phyloP scores from a whole-genome alignment of 768 basidiomycete species.

The Boletus reticulatus region DNA sequence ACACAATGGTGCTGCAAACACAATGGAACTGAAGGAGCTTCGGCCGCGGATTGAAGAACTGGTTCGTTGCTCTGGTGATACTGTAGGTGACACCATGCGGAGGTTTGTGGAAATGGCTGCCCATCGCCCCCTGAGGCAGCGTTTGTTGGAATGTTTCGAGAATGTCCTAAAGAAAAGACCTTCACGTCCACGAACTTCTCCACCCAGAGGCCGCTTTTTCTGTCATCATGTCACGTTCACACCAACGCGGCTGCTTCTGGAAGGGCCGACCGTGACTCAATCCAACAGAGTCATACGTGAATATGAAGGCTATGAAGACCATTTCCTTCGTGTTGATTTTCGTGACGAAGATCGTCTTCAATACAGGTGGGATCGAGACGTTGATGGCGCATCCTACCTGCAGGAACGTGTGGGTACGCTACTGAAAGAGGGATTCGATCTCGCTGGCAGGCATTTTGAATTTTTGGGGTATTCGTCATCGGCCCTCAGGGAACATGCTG shows the following conservation, averaged over 20 bases:
- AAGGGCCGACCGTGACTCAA: conserved; percentile 73
- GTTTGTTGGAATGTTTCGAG: conserved; percentile 46
- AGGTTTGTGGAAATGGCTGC: conserved; percentile 51
- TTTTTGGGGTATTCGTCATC: conserved; percentile 84
- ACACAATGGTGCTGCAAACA: conserved; percentile 59
- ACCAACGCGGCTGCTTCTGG: conserved; percentile 69
- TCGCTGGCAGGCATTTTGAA: conserved; percentile 72
- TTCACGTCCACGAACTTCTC: conserved; percentile 14
- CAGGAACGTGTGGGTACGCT: conserved; percentile 55
- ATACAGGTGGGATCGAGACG: conserved; percentile 67
- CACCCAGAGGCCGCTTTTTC: conserved; percentile 46
- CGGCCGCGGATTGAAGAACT: conserved; percentile 44
- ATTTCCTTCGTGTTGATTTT: conserved; percentile 82
- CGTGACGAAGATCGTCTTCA: conserved; percentile 79
- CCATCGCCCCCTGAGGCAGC: conserved; percentile 41
- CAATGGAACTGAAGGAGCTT: conserved; percentile 51
- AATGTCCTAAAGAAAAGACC: conserved; percentile 27
- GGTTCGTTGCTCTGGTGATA: conserved; percentile 30
- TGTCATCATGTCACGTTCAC: conserved; percentile 77
- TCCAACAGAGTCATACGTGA: conserved; percentile 79
- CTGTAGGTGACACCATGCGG: conserved; percentile 51
- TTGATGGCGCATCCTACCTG: conserved; percentile 58
- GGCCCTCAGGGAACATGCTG: conserved; percentile 73
- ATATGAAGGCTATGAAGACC: conserved; percentile 56
- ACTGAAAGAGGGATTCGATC: conserved; percentile 61